Conservation (phyloP, 169 alveolate species). For the Eimeria acervulina region DNA sequence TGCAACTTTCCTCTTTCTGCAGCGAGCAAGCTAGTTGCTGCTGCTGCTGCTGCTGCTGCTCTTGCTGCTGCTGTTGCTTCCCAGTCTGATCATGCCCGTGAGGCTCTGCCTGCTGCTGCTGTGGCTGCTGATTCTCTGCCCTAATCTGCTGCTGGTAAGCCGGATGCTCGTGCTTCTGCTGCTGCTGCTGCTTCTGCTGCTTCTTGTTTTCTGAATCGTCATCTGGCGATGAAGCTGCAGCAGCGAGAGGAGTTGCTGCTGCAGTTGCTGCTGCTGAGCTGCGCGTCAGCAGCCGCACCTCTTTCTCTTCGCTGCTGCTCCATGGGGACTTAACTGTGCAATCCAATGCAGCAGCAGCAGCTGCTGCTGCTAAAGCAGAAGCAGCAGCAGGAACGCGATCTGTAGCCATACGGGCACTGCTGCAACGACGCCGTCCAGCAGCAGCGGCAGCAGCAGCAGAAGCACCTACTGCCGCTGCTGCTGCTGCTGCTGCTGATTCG, state of each 20-base stretch:
- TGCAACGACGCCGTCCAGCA: background rate
- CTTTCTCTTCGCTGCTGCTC: background rate
- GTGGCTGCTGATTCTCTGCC: background rate
- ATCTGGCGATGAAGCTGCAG: background rate
- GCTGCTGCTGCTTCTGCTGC: constrained; percentile 1
- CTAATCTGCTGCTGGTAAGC: background rate
- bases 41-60: constrained; percentile 44
- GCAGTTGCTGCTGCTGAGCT: constrained; percentile 4
- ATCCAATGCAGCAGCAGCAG: background rate
- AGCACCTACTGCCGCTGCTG: background rate
- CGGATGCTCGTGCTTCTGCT: background rate
- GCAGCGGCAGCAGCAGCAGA: background rate
- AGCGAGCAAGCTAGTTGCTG: background rate
- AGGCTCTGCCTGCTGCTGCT: background rate
- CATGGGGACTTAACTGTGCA: background rate
- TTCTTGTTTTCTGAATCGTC: background rate
- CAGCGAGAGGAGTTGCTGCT: constrained; percentile 1
- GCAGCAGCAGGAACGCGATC: background rate
- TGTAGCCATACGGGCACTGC: background rate
- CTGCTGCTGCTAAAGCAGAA: background rate
- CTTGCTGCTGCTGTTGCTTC: constrained; percentile 13
- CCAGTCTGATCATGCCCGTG: too few relatives aligned
- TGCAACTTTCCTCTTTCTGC: background rate
- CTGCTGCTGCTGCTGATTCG: background rate
- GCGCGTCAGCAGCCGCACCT: background rate